phyloP scores from a whole-genome alignment of 805 yeast genomes.

The Barnettozyma sucrosica region DNA sequence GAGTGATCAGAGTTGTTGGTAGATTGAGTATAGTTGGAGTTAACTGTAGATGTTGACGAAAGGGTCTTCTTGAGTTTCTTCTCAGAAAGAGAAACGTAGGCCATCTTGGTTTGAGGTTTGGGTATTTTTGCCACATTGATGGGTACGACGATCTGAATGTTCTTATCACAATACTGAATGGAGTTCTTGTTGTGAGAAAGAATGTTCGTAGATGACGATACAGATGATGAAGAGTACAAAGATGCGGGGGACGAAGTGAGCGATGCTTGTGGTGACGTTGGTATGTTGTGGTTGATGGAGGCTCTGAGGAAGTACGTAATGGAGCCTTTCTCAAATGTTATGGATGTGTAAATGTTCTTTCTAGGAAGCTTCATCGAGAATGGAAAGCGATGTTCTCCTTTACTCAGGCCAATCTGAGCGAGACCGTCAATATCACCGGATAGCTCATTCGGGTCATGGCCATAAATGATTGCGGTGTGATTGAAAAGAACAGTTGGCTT shows the following conservation, averaged over 20 bases:
- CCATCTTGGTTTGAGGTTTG: conserved; percentile 57
- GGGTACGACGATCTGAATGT: conserved; percentile 61
- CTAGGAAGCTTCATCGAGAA: conserved; percentile 78
- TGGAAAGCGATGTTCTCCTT: conserved; percentile 86
- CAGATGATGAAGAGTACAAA: conserved; percentile 16
- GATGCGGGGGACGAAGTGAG: conserved; percentile 20
- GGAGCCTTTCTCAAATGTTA: conserved; percentile 83
- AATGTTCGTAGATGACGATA: conserved; percentile 10
- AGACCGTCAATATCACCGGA: conserved; percentile 8
- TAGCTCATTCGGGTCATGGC: conserved; percentile 29
- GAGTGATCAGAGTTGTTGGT: conserved; percentile 16
- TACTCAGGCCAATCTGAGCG: conserved; percentile 44
- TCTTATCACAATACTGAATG: conserved; percentile 46
- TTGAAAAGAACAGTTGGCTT: conserved; percentile 49
- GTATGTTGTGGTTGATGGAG: conserved; percentile 22
- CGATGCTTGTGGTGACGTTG: conserved; percentile 14
- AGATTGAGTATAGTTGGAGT: conserved; percentile 24
- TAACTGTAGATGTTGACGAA: conserved; percentile 38
- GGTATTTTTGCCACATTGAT: conserved; percentile 66
- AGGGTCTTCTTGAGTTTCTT: conserved; percentile 33
- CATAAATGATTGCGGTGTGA: conserved; percentile 55
- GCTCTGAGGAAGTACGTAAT: conserved; percentile 61
- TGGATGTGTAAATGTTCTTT: conserved; percentile 63
- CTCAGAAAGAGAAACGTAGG: conserved; percentile 54
- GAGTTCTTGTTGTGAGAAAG: conserved; percentile 21